Evolutionary conservation across 495 filamentous ascomycete species (phyloP), one percentile per base, ranked within the genome.

Genomic region (Aspergillus hancockii): DNA sequence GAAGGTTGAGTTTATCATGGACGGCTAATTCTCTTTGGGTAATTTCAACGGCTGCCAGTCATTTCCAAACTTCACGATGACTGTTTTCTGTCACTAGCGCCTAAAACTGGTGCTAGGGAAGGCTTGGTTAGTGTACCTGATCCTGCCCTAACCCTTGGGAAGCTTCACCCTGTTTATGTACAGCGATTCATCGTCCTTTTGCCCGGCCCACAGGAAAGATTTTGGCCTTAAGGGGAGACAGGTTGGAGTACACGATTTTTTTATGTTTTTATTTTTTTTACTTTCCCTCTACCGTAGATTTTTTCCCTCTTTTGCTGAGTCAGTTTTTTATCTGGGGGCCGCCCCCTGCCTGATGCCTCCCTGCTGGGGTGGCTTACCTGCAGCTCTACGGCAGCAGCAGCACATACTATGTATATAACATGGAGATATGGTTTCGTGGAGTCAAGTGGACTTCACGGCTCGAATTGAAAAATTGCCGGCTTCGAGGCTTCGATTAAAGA

Each of bases 1-100:
- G 10, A 47, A 19, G 21, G 21, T 47, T 47, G 19, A 22, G 43
- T 47, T 23, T 10, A 23, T 47, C 7, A 41, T 14, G 38, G 32
- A 36, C 32, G 2, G 38, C 38, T 47, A 47, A 47, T 47, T 47
- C 43, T 23, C 43, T 47, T 47, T 47, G 19, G 43, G 43, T 47
- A 47, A 47, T 47, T n/a, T 47, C 43, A 47, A 47, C 43, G 43
- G 43, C 43, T 47, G 43, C 43, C 43, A 47, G 43, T 23, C 14
- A 21, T 45, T 45, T 1, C 14, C 19, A 45, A 14, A 18, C 1
- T 41, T 1, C 13, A 6, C 16, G 2, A 3, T 23, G 19, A 47
- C 43, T 47, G 43, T 47, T 47, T 47, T 22, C 18, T 47, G 43
- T 47, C 43, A 47, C 19, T 47, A 23, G 43, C 9, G 12, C 8